Conservation (phyloP, 2,329 filamentous ascomycete species). For the Cordyceps pruinosa region DNA sequence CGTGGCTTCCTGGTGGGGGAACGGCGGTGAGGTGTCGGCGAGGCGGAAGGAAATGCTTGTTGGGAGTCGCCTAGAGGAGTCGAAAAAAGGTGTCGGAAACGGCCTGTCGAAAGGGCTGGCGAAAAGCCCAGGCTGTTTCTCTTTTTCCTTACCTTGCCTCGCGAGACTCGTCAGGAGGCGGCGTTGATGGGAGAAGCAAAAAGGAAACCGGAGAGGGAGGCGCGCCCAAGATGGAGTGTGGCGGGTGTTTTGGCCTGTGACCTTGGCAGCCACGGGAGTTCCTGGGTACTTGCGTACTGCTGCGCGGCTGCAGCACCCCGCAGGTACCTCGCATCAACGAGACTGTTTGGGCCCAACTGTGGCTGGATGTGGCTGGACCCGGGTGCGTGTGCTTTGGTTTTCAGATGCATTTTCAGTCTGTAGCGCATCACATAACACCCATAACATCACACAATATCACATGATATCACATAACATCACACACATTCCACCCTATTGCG, state of each 20-base stretch:
- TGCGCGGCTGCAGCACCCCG: no score
- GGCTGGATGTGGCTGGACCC: neutral
- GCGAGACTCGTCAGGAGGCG: neutral
- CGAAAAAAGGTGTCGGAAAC: neutral
- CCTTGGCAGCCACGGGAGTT: neutral
- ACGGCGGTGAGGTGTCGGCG: slow-evolving; percentile 1
- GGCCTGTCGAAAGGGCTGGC: slow-evolving; percentile 9
- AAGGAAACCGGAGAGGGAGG: neutral
- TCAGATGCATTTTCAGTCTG: no score
- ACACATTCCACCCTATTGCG: no score
- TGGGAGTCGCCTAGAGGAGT: neutral
- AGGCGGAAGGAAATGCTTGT: neutral
- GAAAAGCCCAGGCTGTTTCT: slow-evolving; percentile 8
- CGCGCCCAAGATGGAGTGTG: slow-evolving; percentile 3
- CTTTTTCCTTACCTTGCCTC: neutral
- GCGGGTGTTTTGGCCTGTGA: slow-evolving; percentile 12
- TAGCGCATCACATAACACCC: no score
- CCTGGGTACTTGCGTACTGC: no score
- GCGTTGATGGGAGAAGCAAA: slow-evolving; percentile 1
- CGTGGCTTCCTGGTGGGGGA: slow-evolving; percentile 6
- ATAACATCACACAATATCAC: no score
- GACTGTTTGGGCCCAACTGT: slow-evolving; percentile 7
- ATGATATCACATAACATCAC: no score
- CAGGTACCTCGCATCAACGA: no score
- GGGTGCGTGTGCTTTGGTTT: no score